Conservation (phyloP, 192 early-diverging fungal genomes). For the Coemansia sp. region DNA sequence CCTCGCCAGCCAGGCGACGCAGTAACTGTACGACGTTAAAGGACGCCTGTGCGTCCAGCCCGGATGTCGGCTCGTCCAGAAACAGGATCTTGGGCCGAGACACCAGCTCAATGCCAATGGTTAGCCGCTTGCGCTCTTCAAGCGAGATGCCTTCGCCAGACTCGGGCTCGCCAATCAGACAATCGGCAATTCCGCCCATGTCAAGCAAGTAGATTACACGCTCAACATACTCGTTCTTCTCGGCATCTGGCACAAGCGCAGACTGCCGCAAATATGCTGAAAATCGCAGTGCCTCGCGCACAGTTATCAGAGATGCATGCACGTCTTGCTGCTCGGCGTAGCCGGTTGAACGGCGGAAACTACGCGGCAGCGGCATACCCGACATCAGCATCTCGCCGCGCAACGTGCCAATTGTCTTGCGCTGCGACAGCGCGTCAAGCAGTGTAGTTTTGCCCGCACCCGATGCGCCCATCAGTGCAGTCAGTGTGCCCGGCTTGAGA, state of each 20-base stretch:
- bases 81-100: constrained; percentile 71
- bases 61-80: constrained; percentile 82
- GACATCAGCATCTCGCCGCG: constrained; percentile 67
- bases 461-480: constrained; percentile 66
- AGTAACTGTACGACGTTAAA: constrained; percentile 69
- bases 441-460: constrained; percentile 74
- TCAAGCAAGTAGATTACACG: constrained; percentile 68
- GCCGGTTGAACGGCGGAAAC: constrained; percentile 64
- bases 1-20: constrained; percentile 59
- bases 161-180: constrained; percentile 64
- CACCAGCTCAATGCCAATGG: constrained; percentile 75
- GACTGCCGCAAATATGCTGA: constrained; percentile 65
- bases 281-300: constrained; percentile 60
- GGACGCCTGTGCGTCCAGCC: constrained; percentile 68
- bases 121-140: constrained; percentile 77
- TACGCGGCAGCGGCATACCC: constrained; percentile 43
- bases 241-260: constrained; percentile 54
- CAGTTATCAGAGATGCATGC: constrained; percentile 65
- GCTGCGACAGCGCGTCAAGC: constrained; percentile 66
- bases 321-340: constrained; percentile 82
- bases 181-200: constrained; percentile 65
- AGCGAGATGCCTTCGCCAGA: constrained; percentile 70
- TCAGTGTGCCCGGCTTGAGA: constrained; percentile 70
- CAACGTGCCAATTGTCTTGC: constrained; percentile 65
- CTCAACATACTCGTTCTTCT: constrained; percentile 67